Conservation (phyloP, 1,284 basidiomycete species). For the Apiotrichum gracile region DNA sequence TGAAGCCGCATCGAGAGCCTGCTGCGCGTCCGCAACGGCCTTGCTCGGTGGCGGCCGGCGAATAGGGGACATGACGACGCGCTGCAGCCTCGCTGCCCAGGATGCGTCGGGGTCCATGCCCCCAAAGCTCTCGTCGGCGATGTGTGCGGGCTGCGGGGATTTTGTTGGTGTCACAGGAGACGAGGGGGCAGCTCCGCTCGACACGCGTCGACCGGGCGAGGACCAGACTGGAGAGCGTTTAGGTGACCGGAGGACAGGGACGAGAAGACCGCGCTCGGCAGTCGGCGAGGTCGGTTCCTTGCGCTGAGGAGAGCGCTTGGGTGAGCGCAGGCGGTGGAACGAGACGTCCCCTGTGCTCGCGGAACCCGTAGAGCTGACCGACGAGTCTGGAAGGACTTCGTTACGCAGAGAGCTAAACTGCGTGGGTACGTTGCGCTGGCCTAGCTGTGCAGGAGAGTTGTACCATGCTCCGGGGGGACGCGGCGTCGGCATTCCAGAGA, state of each 20-base stretch:
- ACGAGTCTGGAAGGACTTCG: constrained; percentile 17
- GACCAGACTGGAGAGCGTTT: constrained; percentile 4
- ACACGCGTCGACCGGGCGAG: background rate
- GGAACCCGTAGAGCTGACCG: constrained; percentile 1
- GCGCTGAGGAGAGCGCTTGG: background rate
- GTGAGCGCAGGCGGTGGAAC: constrained; percentile 22
- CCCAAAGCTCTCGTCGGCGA: constrained; percentile 3
- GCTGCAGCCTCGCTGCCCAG: constrained; percentile 8
- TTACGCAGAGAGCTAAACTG: constrained; percentile 9
- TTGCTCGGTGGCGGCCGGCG: background rate
- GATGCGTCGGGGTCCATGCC: constrained; percentile 1
- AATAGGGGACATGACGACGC: background rate
- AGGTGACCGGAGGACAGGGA: constrained; percentile 12
- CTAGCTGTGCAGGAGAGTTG: background rate
- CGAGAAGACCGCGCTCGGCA: background rate
- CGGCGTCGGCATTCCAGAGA: constrained; percentile 12
- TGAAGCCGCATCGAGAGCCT: constrained; percentile 7
- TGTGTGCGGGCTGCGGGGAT: background rate
- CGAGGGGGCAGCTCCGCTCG: background rate
- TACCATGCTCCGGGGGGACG: constrained; percentile 29
- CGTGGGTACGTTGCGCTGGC: background rate
- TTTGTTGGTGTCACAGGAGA: background rate
- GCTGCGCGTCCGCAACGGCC: constrained; percentile 2
- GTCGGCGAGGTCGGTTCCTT: background rate
- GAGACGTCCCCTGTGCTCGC: constrained; percentile 15